These are phyloP conservation scores for Aspergillus carlsbadensis DNA, from an alignment of 495 filamentous ascomycete species.

Conservation along the genomic window DNA sequence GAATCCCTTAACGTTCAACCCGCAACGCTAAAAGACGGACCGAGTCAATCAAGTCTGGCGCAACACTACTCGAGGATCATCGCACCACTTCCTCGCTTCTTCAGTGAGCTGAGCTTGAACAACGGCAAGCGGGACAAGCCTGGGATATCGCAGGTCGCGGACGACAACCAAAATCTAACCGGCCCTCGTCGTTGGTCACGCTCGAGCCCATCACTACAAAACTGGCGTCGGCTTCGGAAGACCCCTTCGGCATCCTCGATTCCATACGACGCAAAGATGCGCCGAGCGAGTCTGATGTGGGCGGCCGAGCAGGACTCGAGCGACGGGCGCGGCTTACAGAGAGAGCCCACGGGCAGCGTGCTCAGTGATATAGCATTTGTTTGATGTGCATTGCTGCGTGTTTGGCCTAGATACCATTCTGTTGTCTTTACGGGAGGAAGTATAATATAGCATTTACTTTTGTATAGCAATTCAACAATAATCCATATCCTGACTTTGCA, in stretches of 20 bases:
- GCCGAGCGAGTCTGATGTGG: constrained; percentile 14
- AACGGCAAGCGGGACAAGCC: constrained; percentile 24
- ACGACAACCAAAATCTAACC: background rate
- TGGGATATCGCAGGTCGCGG: background rate
- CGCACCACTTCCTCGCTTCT: constrained; percentile 43
- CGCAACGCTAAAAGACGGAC: constrained; percentile 18
- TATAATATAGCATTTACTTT: background rate
- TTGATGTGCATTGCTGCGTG: constrained; percentile 3
- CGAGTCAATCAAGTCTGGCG: constrained; percentile 41
- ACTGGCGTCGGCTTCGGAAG: constrained; percentile 6
- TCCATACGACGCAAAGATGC: constrained; percentile 8
- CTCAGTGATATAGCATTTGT: constrained; percentile 19
- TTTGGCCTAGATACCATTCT: constrained; percentile 5
- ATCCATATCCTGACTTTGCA: too few species aligned
- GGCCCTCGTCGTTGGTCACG: constrained; percentile 13
- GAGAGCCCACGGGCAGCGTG: constrained; percentile 13
- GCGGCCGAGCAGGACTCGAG: constrained; percentile 6
- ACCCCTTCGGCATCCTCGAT: constrained; percentile 21
- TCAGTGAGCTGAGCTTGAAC: constrained; percentile 39
- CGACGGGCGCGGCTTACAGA: constrained; percentile 3
- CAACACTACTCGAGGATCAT: constrained; percentile 44
- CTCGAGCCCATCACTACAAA: constrained; percentile 10
- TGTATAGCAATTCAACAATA: background rate
- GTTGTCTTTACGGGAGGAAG: background rate
- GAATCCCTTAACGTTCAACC: constrained; percentile 25